Evolutionary conservation across 306 rosid genomes (phyloP).

Genomic region (Acacia acuminata): DNA sequence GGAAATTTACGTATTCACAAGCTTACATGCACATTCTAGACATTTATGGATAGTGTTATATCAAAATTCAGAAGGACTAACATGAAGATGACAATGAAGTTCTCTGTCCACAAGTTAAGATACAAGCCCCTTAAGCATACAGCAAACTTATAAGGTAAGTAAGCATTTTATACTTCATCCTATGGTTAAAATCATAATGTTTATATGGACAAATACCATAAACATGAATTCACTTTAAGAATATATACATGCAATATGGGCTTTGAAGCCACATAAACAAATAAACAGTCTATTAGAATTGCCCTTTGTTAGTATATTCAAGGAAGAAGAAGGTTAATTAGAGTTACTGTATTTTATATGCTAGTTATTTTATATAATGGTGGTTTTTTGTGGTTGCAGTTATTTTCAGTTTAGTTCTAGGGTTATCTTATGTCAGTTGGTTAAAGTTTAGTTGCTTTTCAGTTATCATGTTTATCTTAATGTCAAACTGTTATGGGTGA

Average conservation of each 20-base stretch:
- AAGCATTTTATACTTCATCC: neutral
- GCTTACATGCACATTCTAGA: neutral
- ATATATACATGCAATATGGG: neutral
- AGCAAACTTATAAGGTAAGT: conserved; percentile 7
- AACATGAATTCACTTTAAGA: conserved; percentile 17
- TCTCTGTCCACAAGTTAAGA: neutral
- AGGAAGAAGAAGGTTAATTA: too few relatives aligned
- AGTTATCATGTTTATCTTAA: too few relatives aligned
- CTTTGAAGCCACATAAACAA: neutral
- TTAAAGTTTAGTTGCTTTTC: too few relatives aligned
- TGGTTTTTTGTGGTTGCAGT: too few relatives aligned
- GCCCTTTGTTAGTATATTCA: too few relatives aligned
- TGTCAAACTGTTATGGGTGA: neutral
- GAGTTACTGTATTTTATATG: too few relatives aligned
- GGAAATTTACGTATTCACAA: neutral
- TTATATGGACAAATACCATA: neutral
- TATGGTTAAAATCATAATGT: neutral
- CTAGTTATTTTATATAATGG: too few relatives aligned
- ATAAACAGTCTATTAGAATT: neutral
- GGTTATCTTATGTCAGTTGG: too few relatives aligned
- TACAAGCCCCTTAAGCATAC: neutral
- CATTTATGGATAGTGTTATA: neutral
- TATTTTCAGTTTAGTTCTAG: too few relatives aligned
- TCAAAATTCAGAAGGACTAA: neutral
- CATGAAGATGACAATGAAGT: neutral